Conservation (phyloP, 2,329 filamentous ascomycete species). For the Monosporascus sp. region DNA sequence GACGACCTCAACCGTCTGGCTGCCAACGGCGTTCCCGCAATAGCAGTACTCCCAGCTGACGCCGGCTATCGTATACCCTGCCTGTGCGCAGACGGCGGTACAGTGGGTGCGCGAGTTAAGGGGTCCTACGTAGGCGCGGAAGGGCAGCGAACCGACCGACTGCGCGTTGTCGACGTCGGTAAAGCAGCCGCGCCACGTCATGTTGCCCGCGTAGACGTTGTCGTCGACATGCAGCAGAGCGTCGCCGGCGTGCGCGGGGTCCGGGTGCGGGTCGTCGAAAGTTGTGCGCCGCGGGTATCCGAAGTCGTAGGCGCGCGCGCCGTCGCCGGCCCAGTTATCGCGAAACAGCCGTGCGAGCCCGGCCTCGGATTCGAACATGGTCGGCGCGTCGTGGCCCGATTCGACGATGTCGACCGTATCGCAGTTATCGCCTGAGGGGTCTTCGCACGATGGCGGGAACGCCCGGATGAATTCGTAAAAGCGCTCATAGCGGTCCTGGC, state of each 20-base stretch:
- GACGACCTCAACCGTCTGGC: conserved; percentile 2
- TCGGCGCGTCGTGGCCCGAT: conserved; percentile 5
- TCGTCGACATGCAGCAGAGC: conserved; percentile 1
- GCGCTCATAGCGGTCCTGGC: conserved; percentile 6
- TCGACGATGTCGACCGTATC: conserved; percentile 7
- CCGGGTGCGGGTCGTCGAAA: conserved; percentile 8
- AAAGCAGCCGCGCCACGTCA: conserved; percentile 2
- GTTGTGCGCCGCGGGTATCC: conserved; percentile 4
- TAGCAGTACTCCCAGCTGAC: conserved; percentile 5
- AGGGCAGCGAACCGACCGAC: conserved; percentile 2
- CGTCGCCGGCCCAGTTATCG: conserved; percentile 8
- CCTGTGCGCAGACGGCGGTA: not conserved
- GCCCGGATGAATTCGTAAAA: conserved; percentile 7
- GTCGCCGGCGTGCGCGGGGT: conserved; percentile 1
- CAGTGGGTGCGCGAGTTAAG: conserved; percentile 4
- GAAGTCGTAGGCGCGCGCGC: conserved; percentile 3
- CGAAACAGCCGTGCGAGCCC: conserved; percentile 8
- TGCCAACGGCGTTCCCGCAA: conserved; percentile 4
- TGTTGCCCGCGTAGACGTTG: conserved; percentile 1
- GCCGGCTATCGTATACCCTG: conserved; percentile 2
- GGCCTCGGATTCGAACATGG: conserved; percentile 4
- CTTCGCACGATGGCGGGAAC: conserved; percentile 3
- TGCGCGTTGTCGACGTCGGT: conserved; percentile 3
- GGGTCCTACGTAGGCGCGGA: not conserved
- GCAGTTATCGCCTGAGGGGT: conserved; percentile 1